These are phyloP conservation scores for Eucalyptus leucophloia DNA, from an alignment of 345 rosid species.

Conservation along the genomic window DNA sequence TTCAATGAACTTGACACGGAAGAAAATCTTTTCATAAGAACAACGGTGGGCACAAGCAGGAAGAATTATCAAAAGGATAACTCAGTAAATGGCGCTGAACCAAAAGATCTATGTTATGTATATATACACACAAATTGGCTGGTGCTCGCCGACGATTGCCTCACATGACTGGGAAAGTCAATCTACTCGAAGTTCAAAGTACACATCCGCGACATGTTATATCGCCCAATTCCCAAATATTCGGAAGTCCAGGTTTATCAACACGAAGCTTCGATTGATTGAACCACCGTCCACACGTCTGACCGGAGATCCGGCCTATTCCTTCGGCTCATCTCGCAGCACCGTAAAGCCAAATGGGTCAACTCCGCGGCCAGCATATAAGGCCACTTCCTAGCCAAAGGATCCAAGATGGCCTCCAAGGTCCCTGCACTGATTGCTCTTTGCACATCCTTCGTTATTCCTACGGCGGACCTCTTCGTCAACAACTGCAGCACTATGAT, in stretches of 20 bases:
- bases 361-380: slow-evolving; percentile 67
- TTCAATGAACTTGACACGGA: not conserved
- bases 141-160: not conserved
- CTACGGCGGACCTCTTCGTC: slow-evolving; percentile 54
- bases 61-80: not conserved
- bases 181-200: not conserved
- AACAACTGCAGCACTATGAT: slow-evolving; percentile 52
- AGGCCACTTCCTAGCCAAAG: slow-evolving; percentile 92
- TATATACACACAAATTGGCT: not conserved
- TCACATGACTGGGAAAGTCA: not conserved
- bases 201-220: not conserved
- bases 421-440: slow-evolving; percentile 45
- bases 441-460: slow-evolving; percentile 51
- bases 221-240: not conserved
- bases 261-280: slow-evolving; percentile 74
- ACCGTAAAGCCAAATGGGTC: slow-evolving; percentile 62
- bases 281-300: slow-evolving; percentile 75
- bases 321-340: slow-evolving; percentile 54
- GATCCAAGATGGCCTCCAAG: slow-evolving; percentile 52
- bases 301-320: slow-evolving; percentile 66
- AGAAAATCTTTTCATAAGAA: not conserved
- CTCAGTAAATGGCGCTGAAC: not conserved
- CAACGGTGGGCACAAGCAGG: not conserved
- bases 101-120: not conserved
- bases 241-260: not conserved